Percentiles rank a stretch among this genome's conserved stretches.
Evolutionary conservation across 768 basidiomycete species (phyloP).

Genomic region (Mycena crocata): DNA sequence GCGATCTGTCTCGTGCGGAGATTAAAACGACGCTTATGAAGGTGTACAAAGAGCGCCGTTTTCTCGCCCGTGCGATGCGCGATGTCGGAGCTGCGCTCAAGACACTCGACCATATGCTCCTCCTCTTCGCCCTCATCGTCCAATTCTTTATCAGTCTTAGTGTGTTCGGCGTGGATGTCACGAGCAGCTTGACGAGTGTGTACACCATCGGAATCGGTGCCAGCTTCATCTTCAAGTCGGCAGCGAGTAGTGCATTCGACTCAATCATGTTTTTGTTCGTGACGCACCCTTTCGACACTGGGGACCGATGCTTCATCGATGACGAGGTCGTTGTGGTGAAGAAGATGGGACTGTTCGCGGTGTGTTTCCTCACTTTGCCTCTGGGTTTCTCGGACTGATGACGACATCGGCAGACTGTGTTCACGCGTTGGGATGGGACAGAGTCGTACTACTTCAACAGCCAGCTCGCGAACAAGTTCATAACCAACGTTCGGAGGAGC

Average conservation of each 20-base stretch:
- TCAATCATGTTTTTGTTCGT: slow-evolving; percentile 87
- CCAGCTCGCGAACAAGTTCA: slow-evolving; percentile 79
- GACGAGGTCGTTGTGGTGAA: slow-evolving; percentile 81
- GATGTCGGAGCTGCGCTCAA: slow-evolving; percentile 77
- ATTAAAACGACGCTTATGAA: slow-evolving; percentile 75
- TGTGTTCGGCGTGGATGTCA: slow-evolving; percentile 76
- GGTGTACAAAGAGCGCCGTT: slow-evolving; percentile 83
- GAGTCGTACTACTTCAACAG: slow-evolving; percentile 88
- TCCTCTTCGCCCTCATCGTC: slow-evolving; percentile 71
- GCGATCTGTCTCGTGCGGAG: slow-evolving; percentile 81
- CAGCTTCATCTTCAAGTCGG: slow-evolving; percentile 84
- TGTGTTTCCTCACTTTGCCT: slow-evolving; percentile 41
- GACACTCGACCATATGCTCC: slow-evolving; percentile 72
- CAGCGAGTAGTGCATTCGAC: slow-evolving; percentile 80
- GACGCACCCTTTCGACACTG: slow-evolving; percentile 72
- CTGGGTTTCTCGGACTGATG: neutral
- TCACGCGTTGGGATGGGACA: slow-evolving; percentile 77
- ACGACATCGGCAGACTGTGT: slow-evolving; percentile 65
- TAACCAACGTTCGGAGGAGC: slow-evolving; percentile 81
- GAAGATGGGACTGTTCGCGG: slow-evolving; percentile 83
- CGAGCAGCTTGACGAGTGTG: slow-evolving; percentile 74
- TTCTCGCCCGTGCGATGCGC: slow-evolving; percentile 80
- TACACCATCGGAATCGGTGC: slow-evolving; percentile 80
- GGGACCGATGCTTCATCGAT: slow-evolving; percentile 84
- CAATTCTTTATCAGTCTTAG: slow-evolving; percentile 81